These are phyloP conservation scores for Pseudonitzschia multistriata DNA, from an alignment of 108 stramenopile genomes.

Conservation along the genomic window DNA sequence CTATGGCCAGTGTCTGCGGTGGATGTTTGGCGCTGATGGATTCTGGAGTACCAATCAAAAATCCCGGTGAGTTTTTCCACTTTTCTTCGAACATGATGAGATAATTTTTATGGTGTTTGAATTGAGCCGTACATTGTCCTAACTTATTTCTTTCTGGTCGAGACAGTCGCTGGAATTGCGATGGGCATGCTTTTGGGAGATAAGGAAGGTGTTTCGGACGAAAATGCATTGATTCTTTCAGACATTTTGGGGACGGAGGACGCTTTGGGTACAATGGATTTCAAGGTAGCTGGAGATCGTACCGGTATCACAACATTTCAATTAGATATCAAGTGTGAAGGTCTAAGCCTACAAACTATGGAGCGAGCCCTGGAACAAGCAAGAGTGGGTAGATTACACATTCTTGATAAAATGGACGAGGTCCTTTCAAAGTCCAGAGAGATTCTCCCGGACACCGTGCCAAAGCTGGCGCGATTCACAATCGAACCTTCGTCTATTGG, in stretches of 20 bases:
- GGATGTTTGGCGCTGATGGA: slow-evolving; percentile 92
- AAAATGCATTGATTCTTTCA: slow-evolving; percentile 76
- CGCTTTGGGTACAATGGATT: slow-evolving; percentile 85
- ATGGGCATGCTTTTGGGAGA: slow-evolving; percentile 84
- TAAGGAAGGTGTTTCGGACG: slow-evolving; percentile 62
- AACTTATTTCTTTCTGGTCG: background rate
- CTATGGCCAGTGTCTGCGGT: slow-evolving; percentile 92
- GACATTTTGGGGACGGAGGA: slow-evolving; percentile 88
- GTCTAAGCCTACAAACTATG: slow-evolving; percentile 78
- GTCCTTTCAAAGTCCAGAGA: slow-evolving; percentile 45
- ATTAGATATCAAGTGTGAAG: slow-evolving; percentile 92
- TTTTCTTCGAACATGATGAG: background rate
- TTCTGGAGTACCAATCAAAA: slow-evolving; percentile 88
- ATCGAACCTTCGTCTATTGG: slow-evolving; percentile 69
- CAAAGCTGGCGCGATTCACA: slow-evolving; percentile 54
- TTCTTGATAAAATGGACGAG: slow-evolving; percentile 75
- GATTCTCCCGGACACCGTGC: slow-evolving; percentile 63
- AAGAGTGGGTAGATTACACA: slow-evolving; percentile 65
- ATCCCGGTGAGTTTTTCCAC: slow-evolving; percentile 14
- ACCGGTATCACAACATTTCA: slow-evolving; percentile 89
- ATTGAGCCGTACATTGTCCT: too few species aligned
- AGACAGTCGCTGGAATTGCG: slow-evolving; percentile 73
- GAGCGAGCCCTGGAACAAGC: slow-evolving; percentile 83
- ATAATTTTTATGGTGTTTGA: background rate
- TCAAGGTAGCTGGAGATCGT: slow-evolving; percentile 85